Base-by-base conservation (phyloP, 1,284 basidiomycete species). In the Singerocomus inundabilis region DNA sequence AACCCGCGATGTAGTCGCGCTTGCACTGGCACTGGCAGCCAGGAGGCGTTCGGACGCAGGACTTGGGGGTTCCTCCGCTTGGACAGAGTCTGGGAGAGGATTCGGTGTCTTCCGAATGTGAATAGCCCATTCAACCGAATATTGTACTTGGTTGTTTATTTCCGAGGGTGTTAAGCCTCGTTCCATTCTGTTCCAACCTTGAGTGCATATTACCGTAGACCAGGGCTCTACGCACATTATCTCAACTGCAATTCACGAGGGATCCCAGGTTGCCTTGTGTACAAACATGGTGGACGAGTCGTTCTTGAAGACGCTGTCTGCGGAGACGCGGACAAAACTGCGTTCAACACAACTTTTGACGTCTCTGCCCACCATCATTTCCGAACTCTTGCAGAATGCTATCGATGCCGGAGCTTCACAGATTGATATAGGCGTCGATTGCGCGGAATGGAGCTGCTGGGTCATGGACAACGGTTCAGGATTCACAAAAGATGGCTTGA, bases 81-180 rank as follows among this genome's bases (percentile, higher is more conserved):
- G 88, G 80, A 85, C 90, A 60, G 88, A 88, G 11, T 76, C 83
- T 62, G 74, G 73, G 39, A 84, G 80, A 59, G 88, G 88, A 37
- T 94, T 89, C 72, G 92, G 92, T 12, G 89, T 93, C 40, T 94
- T 93, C 72, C 81, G 92, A 55, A 94, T 95, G 92, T 95, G 77
- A 74, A 46, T 33, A 34, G 39, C 33, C n/a, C 25, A 16, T 21
- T 46, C 32, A 58, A 64, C 65, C 61, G 51, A n/a, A 47, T 57
- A 41, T 51, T 66, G 30, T 64, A 68, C 60, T 33, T 45, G 49
- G 58, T 58, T 68, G 53, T 68, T 64, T 64, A 41, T 48, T 60
- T 53, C 49, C 21, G 42, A 55, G 4, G 51, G 32, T n/a, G n/a
- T n/a, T n/a, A n/a, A 15, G n/a, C 26, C 15, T 33, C n/a, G 15